Percentiles rank a stretch among this genome's conserved stretches.
phyloP scores from a whole-genome alignment of 805 yeast genomes.

The Metschnikowia hibisci region DNA sequence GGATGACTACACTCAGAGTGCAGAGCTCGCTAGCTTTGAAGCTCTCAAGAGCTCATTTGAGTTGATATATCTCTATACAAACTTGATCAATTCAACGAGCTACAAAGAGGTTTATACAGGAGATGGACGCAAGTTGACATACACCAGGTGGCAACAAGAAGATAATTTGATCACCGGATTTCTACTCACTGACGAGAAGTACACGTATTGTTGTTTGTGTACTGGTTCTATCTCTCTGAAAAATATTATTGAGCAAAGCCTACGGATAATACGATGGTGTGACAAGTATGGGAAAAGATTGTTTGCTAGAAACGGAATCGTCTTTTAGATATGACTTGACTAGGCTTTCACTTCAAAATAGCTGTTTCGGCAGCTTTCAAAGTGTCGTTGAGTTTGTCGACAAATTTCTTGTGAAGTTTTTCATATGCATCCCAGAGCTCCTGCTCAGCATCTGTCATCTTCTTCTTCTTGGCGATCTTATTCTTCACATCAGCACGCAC shows the following conservation, averaged over 20 bases:
- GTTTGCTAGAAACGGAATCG: constrained; percentile 63
- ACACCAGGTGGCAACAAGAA: constrained; percentile 37
- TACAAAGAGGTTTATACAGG: constrained; percentile 12
- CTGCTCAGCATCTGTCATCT: constrained; percentile 52
- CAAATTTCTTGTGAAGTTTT: constrained; percentile 61
- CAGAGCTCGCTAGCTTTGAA: constrained; percentile 19
- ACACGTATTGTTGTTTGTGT: constrained; percentile 38
- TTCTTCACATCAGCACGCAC: constrained; percentile 52
- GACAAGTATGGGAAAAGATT: constrained; percentile 63
- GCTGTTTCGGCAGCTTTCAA: constrained; percentile 43
- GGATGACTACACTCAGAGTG: constrained; percentile 27
- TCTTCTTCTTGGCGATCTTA: constrained; percentile 43
- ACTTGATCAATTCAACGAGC: constrained; percentile 19
- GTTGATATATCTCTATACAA: constrained; percentile 34
- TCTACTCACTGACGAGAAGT: constrained; percentile 31
- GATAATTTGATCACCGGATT: constrained; percentile 30
- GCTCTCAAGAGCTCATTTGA: constrained; percentile 31
- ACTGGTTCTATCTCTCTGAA: constrained; percentile 51
- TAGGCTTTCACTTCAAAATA: constrained; percentile 30
- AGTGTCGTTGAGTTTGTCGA: constrained; percentile 48
- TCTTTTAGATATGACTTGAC: constrained; percentile 4
- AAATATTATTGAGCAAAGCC: constrained; percentile 56
- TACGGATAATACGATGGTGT: constrained; percentile 72
- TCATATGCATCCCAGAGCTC: constrained; percentile 62
- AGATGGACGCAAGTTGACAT: constrained; percentile 39